These are phyloP conservation scores for Chlorophyllum brunneum DNA, from an alignment of 768 basidiomycete genomes.

Conservation along the genomic window DNA sequence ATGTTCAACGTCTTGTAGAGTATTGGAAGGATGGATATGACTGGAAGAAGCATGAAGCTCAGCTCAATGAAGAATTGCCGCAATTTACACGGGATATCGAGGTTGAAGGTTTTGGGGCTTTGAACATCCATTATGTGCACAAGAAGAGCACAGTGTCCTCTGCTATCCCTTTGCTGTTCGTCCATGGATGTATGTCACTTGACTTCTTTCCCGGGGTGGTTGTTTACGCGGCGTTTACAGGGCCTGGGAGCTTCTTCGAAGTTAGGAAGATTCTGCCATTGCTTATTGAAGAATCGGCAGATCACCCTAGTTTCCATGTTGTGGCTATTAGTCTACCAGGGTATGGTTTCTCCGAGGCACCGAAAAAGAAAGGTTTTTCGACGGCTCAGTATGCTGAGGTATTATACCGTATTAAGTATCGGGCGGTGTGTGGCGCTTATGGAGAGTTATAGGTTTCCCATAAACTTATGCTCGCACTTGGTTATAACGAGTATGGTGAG, in stretches of 20 bases:
- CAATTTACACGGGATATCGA: conserved; percentile 52
- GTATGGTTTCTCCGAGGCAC: conserved; percentile 57
- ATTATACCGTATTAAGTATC: not conserved
- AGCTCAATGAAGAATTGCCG: conserved; percentile 45
- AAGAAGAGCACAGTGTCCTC: conserved; percentile 35
- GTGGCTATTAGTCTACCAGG: conserved; percentile 58
- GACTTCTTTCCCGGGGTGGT: not conserved
- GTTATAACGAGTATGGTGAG: conserved; percentile 44
- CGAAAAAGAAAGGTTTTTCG: conserved; percentile 46
- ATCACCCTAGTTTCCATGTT: conserved; percentile 57
- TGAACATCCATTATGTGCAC: conserved; percentile 55
- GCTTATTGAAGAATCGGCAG: conserved; percentile 36
- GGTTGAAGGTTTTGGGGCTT: conserved; percentile 38
- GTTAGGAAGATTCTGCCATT: conserved; percentile 54
- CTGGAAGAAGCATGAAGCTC: conserved; percentile 48
- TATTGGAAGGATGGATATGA: conserved; percentile 49
- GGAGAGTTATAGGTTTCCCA: conserved; percentile 31
- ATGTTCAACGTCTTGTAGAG: conserved; percentile 39
- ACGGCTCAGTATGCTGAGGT: conserved; percentile 52
- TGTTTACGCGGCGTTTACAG: conserved; percentile 26
- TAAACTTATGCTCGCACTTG: conserved; percentile 46
- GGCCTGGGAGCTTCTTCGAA: conserved; percentile 60
- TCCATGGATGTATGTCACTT: conserved; percentile 45
- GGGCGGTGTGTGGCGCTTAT: not conserved
- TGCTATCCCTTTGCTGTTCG: conserved; percentile 39